Evolutionary conservation across 2,329 filamentous ascomycete species (phyloP), one percentile per base, ranked within the genome.

Genomic region (Fusarium pseudonygamai): DNA sequence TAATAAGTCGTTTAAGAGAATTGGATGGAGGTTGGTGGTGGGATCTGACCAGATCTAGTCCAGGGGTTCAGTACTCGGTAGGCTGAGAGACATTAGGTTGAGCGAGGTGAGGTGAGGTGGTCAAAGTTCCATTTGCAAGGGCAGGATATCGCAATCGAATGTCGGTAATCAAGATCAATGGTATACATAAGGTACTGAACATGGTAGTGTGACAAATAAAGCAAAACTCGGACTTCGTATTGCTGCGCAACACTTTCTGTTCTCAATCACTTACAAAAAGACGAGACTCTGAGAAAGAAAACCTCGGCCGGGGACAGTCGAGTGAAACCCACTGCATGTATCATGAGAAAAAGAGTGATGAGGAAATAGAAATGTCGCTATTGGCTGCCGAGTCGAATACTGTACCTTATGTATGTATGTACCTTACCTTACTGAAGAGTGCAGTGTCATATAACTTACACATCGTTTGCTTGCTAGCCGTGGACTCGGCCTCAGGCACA

Each of bases 361-460:
- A 53, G 60, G 55, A 57, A 74, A 56, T 52, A 67, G 40, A 39
- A 34, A 39, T 50, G 34, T 49, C 42, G 68, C 59, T 36, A 74
- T 74, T 74, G 72, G 72, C 46, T 53, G 39, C 22, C 22, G 46
- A 69, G 40, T 37, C 52, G 40, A 47, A 63, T 63, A 60, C 47
- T 52, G 42, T n/a, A n/a, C n/a, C n/a, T n/a, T 55, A 36, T 18
- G 14, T 36, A 11, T 37, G 36, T 37, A 37, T 9, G 16, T 36
- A 36, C 34, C 34, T 36, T 36, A 46, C n/a, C 18, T 45, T 10
- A 34, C n/a, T 40, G 50, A 55, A 68, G 45, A 55, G 47, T 63
- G 59, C 46, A 56, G 32, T 55, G 66, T 59, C 60, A 47, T 61
- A 49, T 57, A 59, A 67, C 60, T 67, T 74, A 74, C 71, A 74